Percentiles rank a stretch among this genome's conserved stretches.
Evolutionary conservation across 768 basidiomycete species (phyloP).

Genomic region (Suillus weaverae): DNA sequence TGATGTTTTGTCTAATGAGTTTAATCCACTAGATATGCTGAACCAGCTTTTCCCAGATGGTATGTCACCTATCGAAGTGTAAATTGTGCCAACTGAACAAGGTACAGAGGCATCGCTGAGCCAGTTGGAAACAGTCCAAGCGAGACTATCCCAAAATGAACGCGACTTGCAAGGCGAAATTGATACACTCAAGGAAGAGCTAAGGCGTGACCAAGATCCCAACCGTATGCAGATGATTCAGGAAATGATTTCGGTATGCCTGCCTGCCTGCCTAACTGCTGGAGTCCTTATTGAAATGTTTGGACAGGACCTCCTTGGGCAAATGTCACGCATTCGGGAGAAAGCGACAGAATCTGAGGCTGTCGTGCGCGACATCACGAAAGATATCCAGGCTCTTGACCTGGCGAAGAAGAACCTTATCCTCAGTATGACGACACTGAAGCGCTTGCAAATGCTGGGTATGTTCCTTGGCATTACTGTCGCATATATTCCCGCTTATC

Average conservation of each 20-base stretch:
- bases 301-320: constrained; percentile 82
- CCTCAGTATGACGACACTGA: constrained; percentile 84
- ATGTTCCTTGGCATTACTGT: constrained; percentile 24
- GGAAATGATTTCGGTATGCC: constrained; percentile 88
- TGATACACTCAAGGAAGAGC: constrained; percentile 59
- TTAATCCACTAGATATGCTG: constrained; percentile 52
- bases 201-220: constrained; percentile 81
- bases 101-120: constrained; percentile 70
- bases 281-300: constrained; percentile 11
- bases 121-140: constrained; percentile 70
- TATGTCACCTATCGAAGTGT: constrained; percentile 33
- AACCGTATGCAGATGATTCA: constrained; percentile 88
- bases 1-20: constrained; percentile 56
- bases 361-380: constrained; percentile 92
- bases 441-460: constrained; percentile 94
- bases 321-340: constrained; percentile 95
- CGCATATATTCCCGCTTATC: constrained; percentile 4
- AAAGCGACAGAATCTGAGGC: constrained; percentile 97
- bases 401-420: constrained; percentile 92
- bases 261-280: background rate
- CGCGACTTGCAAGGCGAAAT: constrained; percentile 72
- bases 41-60: constrained; percentile 80
- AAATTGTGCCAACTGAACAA: constrained; percentile 5
- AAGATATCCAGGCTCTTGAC: constrained; percentile 94
- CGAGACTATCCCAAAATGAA: constrained; percentile 68